These are phyloP conservation scores for Syncephalastrum monosporum DNA, from an alignment of 371 early-diverging fungal genomes.

Conservation along the genomic window DNA sequence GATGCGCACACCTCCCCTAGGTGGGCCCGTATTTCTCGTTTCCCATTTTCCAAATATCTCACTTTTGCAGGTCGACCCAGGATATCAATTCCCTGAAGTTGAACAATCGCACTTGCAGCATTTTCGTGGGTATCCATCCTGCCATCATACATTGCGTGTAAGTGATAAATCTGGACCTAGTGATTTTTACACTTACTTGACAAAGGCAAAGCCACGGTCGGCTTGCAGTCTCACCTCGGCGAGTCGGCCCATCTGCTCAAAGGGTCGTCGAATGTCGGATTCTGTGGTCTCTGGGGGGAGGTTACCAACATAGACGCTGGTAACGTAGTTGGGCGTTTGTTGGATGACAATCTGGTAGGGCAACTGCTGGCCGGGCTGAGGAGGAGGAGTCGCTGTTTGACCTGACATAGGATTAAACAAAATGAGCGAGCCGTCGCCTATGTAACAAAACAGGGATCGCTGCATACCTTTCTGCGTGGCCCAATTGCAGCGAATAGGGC, in stretches of 20 bases:
- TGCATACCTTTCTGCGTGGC: constrained; percentile 56
- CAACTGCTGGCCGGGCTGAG: constrained; percentile 54
- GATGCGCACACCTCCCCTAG: neutral
- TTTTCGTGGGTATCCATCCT: constrained; percentile 85
- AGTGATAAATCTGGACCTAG: neutral
- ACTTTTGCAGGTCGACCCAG: constrained; percentile 76
- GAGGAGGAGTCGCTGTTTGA: constrained; percentile 53
- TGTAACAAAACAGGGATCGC: neutral
- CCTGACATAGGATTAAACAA: constrained; percentile 13
- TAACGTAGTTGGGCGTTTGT: constrained; percentile 78
- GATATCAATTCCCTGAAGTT: constrained; percentile 65
- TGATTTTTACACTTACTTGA: constrained; percentile 51
- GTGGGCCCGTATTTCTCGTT: neutral
- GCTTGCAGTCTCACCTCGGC: constrained; percentile 80
- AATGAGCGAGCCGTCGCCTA: neutral
- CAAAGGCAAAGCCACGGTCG: constrained; percentile 91
- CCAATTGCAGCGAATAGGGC: constrained; percentile 70
- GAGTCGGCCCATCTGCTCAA: constrained; percentile 76
- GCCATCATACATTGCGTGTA: constrained; percentile 7
- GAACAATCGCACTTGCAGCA: constrained; percentile 80
- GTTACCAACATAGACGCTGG: constrained; percentile 89
- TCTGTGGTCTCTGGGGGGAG: constrained; percentile 77
- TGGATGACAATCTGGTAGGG: constrained; percentile 69
- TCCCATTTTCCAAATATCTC: constrained; percentile 7
- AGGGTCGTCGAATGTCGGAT: constrained; percentile 72